A percentile compares a stretch with the other conserved stretches of the same genome.
These are phyloP conservation scores for Micractinium conductrix DNA, from an alignment of 139 green algal genomes.

Conservation along the genomic window DNA sequence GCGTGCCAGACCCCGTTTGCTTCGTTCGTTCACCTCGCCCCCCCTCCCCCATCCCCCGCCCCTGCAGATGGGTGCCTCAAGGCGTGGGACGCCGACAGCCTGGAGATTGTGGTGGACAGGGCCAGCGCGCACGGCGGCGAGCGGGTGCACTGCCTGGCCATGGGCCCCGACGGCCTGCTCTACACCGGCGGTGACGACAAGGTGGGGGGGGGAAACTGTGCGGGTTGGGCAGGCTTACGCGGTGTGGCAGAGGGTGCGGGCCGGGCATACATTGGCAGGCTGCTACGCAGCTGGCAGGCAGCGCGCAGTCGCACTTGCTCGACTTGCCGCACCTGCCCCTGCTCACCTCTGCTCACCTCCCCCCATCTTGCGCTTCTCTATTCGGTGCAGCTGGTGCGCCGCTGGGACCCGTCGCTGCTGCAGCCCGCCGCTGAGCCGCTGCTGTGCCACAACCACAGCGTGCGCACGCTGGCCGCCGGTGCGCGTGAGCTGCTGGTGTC, in stretches of 20 bases:
- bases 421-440: conserved; percentile 47
- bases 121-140: conserved; percentile 63
- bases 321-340: too few species aligned
- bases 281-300: neutral
- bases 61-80: conserved; percentile 69
- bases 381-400: conserved; percentile 36
- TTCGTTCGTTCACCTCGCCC: neutral
- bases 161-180: conserved; percentile 61
- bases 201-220: conserved; percentile 16
- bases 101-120: conserved; percentile 65
- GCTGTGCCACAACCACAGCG: conserved; percentile 59
- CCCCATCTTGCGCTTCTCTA: neutral
- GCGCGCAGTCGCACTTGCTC: neutral
- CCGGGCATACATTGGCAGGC: too few species aligned
- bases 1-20: neutral
- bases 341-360: neutral
- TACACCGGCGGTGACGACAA: conserved; percentile 82
- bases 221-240: too few species aligned
- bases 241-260: too few species aligned
- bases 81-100: conserved; percentile 62
- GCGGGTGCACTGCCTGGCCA: conserved; percentile 59
- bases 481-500: conserved; percentile 59
- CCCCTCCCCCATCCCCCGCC: neutral
- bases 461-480: conserved; percentile 64
- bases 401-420: conserved; percentile 52